These are phyloP conservation scores for Solanum ossicruentum DNA, from an alignment of 257 asterid genomes.

Conservation along the genomic window DNA sequence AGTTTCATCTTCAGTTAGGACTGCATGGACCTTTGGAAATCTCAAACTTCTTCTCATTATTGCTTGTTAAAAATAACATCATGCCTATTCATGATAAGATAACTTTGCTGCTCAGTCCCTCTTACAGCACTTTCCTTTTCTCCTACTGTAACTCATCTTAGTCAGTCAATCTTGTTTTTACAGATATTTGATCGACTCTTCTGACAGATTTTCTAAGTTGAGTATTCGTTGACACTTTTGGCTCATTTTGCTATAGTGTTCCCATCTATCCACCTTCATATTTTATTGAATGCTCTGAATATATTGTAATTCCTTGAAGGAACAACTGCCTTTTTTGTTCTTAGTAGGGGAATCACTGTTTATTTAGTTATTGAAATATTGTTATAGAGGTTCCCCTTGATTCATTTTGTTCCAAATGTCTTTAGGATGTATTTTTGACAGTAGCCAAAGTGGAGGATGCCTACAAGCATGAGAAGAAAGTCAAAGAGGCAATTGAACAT, in stretches of 20 bases:
- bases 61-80: not conserved
- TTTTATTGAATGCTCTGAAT: not conserved
- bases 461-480: constrained; percentile 59
- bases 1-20: not conserved
- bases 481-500: constrained; percentile 53
- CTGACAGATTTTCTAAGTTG: not conserved
- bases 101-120: not conserved
- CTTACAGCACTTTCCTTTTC: not conserved
- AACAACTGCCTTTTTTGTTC: not conserved
- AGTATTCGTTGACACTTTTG: not conserved
- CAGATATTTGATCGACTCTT: not conserved
- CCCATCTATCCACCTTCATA: not conserved
- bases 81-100: not conserved
- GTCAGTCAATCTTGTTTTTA: not conserved
- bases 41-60: not conserved
- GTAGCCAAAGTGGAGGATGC: constrained; percentile 82
- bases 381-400: not conserved
- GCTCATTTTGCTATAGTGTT: not conserved
- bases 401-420: not conserved
- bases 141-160: not conserved
- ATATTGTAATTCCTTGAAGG: not conserved
- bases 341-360: not conserved
- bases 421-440: constrained; percentile 58
- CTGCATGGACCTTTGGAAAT: not conserved
- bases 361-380: not conserved